These are phyloP conservation scores for Hypoxylon crocopeplum DNA, from an alignment of 495 filamentous ascomycete genomes.

Conservation along the genomic window DNA sequence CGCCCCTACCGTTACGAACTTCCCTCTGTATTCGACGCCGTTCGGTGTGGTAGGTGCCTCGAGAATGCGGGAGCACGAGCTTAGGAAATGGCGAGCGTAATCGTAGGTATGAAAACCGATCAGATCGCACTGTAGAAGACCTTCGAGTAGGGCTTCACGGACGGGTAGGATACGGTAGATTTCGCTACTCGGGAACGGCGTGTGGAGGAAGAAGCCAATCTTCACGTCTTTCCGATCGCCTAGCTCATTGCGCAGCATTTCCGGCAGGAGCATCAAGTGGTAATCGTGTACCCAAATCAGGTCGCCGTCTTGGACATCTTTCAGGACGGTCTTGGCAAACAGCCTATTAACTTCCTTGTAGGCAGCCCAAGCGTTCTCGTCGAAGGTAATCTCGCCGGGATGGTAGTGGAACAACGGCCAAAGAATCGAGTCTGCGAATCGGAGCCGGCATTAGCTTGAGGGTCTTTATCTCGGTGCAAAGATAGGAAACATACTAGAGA, in stretches of 20 bases:
- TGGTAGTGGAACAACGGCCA: constrained; percentile 98
- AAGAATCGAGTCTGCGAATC: constrained; percentile 79
- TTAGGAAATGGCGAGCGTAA: constrained; percentile 89
- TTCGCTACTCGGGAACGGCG: constrained; percentile 91
- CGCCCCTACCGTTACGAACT: constrained; percentile 74
- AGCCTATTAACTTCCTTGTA: constrained; percentile 85
- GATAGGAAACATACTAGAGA: constrained; percentile 66
- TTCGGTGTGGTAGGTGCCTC: constrained; percentile 80
- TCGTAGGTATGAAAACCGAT: constrained; percentile 96
- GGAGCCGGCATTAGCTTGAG: background rate
- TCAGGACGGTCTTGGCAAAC: constrained; percentile 80
- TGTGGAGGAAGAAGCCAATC: constrained; percentile 95
- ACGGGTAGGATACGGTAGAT: constrained; percentile 92
- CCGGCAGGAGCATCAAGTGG: constrained; percentile 89
- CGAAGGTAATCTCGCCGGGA: constrained; percentile 88
- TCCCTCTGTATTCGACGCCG: constrained; percentile 78
- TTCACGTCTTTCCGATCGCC: constrained; percentile 78
- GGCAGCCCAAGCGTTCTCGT: constrained; percentile 84
- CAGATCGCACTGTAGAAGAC: constrained; percentile 83
- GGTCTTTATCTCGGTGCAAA: background rate
- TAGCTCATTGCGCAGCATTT: constrained; percentile 80
- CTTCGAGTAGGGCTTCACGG: constrained; percentile 78
- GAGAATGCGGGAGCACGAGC: constrained; percentile 82
- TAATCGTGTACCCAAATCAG: constrained; percentile 97
- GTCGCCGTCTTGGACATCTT: constrained; percentile 76